Evolutionary conservation across 768 basidiomycete species (phyloP).

Genomic region (Mycena rebaudengoi): DNA sequence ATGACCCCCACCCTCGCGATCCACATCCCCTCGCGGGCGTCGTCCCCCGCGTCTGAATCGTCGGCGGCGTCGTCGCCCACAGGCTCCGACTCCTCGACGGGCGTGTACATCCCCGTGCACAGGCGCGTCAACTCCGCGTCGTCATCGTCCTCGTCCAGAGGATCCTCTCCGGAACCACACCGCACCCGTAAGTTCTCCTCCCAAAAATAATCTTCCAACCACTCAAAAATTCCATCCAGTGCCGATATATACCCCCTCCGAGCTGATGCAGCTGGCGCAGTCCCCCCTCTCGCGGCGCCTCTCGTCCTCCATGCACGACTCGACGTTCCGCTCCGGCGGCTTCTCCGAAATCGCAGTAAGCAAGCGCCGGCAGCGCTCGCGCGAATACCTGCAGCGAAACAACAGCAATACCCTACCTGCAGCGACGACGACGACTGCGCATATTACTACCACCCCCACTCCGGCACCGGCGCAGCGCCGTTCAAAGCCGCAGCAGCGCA

Average conservation of each 20-base stretch:
- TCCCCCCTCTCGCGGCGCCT: slow-evolving; percentile 5
- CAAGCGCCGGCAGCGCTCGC: slow-evolving; percentile 6
- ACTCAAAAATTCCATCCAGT: not conserved
- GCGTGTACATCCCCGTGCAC: slow-evolving; percentile 22
- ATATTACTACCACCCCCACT: no score
- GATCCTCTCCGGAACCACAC: not conserved
- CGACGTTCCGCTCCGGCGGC: no score
- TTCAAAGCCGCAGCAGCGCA: no score
- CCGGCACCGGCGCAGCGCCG: no score
- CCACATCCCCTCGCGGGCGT: not conserved
- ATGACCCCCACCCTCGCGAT: slow-evolving; percentile 21
- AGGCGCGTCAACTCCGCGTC: not conserved
- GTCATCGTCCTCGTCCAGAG: not conserved
- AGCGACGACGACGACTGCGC: no score
- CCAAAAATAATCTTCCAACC: not conserved
- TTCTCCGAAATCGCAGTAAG: slow-evolving; percentile 5
- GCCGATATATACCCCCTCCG: slow-evolving; percentile 15
- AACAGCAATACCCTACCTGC: no score
- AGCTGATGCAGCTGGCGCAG: slow-evolving; percentile 12
- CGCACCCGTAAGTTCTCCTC: slow-evolving; percentile 8
- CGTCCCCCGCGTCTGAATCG: not conserved
- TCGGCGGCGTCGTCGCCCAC: not conserved
- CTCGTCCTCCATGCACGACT: not conserved
- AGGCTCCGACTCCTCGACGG: not conserved
- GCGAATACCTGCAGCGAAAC: slow-evolving; percentile 12